These are phyloP conservation scores for Ogataea hybrid DNA, from an alignment of 1,139 yeast species.

Conservation along the genomic window DNA sequence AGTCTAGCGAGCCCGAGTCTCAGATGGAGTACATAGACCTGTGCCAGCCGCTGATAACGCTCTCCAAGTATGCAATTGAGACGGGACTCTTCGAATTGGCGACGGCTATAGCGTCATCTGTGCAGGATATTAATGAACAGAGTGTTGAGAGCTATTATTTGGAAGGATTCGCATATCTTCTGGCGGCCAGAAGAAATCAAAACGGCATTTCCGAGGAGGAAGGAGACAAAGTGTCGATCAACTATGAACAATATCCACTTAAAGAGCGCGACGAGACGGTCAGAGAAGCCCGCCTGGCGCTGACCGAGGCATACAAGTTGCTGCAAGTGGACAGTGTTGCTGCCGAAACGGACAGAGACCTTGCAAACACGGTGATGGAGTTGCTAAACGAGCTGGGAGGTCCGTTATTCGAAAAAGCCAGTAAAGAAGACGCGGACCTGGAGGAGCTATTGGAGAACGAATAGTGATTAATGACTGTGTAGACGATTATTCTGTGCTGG, in stretches of 20 bases:
- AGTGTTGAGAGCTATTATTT: slow-evolving; percentile 76
- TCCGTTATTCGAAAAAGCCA: slow-evolving; percentile 33
- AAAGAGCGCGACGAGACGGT: slow-evolving; percentile 33
- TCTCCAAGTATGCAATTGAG: slow-evolving; percentile 76
- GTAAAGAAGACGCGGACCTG: slow-evolving; percentile 38
- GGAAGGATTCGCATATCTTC: slow-evolving; percentile 73
- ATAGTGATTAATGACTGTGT: slow-evolving; percentile 1
- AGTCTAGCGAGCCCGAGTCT: slow-evolving; percentile 39
- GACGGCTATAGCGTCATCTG: slow-evolving; percentile 53
- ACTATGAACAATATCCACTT: slow-evolving; percentile 49
- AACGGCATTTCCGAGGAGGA: slow-evolving; percentile 22
- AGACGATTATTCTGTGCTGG: neutral
- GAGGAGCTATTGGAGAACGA: slow-evolving; percentile 36
- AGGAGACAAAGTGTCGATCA: slow-evolving; percentile 37
- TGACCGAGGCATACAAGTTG: slow-evolving; percentile 55
- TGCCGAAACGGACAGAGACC: slow-evolving; percentile 54
- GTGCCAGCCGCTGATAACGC: slow-evolving; percentile 64
- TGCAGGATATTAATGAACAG: slow-evolving; percentile 79
- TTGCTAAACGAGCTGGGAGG: slow-evolving; percentile 61
- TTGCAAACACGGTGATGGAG: slow-evolving; percentile 48
- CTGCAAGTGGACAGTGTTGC: slow-evolving; percentile 40
- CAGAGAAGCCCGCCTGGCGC: slow-evolving; percentile 49
- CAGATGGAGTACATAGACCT: slow-evolving; percentile 58
- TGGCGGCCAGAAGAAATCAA: slow-evolving; percentile 49
- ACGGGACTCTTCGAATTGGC: slow-evolving; percentile 69